A percentile compares a stretch with the other conserved stretches of the same genome.
Conservation (phyloP, 441 rosid genomes). For the Adansonia rubrostipa region DNA sequence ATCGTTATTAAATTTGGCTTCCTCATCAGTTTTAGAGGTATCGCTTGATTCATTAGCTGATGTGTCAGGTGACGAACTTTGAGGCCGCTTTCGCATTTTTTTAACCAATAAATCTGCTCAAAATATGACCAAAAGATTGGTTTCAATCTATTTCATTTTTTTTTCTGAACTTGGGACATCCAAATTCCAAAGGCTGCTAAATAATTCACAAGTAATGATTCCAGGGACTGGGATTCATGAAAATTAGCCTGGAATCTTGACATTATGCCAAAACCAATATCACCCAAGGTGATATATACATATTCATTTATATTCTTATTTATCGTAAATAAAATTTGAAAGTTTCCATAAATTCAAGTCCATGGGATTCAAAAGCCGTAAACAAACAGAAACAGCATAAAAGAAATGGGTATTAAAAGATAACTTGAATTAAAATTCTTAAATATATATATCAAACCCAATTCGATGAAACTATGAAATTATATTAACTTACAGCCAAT, state of each 20-base stretch:
- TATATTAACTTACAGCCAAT: neutral
- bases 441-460: neutral
- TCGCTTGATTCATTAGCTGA: slow-evolving; percentile 25
- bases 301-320: neutral
- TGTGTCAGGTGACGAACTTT: slow-evolving; percentile 39
- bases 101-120: slow-evolving; percentile 20
- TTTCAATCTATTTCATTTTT: neutral
- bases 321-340: neutral
- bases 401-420: neutral
- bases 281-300: neutral
- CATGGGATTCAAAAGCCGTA: neutral
- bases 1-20: slow-evolving; percentile 9
- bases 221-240: neutral
- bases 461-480: neutral
- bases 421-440: neutral
- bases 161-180: neutral
- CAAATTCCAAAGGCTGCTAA: neutral
- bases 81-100: slow-evolving; percentile 46
- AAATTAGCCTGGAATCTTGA: neutral
- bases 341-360: neutral
- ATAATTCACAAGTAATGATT: neutral
- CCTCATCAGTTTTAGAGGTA: slow-evolving; percentile 23
- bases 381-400: neutral
- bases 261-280: neutral
- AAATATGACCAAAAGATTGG: slow-evolving; percentile 7